Base-by-base conservation (phyloP, 2,329 filamentous ascomycete genomes). In the Claviceps arundinis region DNA sequence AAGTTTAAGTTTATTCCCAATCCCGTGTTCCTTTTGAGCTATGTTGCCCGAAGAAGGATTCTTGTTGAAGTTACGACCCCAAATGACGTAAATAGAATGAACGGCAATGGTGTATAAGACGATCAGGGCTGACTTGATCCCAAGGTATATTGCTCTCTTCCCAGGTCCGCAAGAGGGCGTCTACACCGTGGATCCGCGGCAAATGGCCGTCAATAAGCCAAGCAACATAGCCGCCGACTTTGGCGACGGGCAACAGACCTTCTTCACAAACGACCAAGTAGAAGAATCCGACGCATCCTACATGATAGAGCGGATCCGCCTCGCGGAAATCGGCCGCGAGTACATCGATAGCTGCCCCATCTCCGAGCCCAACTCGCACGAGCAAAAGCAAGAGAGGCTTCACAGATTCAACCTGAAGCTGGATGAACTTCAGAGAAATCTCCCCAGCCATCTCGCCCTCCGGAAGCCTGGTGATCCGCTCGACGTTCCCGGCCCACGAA, bases 201-300 rank as follows among this genome's bases (percentile, higher is more conserved):
- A 53, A 38, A 53, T 53, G 52, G 48, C 43, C 14, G 48, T 53
- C 13, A 50, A 50, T 30, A 53, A 50, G 40, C 52, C 52, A 40
- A 50, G 52, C 26, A 30, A 37, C 13, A 14, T 9, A 30, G 34
- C 46, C n/a, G 11, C 24, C 14, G 42, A 26, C 43, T 14, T 14
- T 16, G 16, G 7, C 26, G 37, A 37, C 37, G 37, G 24, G 5
- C 16, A 22, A 8, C 34, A 44, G 6, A 9, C 47, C 8, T 37
- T 37, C 8, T 24, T 19, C 19, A 11, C 37, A 17, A 38, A 41
- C 16, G 42, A 16, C 8, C 34, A 13, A 6, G n/a, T 6, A 2
- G 19, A 42, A 13, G n/a, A 50, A 42, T 34, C 43, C 11, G 52
- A 50, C 16, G 8, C 48, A 7, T 37, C 44, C 8, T 50, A 48